These are phyloP conservation scores for Oenanthe javanica DNA, from an alignment of 140 eudicot species.

Conservation along the genomic window DNA sequence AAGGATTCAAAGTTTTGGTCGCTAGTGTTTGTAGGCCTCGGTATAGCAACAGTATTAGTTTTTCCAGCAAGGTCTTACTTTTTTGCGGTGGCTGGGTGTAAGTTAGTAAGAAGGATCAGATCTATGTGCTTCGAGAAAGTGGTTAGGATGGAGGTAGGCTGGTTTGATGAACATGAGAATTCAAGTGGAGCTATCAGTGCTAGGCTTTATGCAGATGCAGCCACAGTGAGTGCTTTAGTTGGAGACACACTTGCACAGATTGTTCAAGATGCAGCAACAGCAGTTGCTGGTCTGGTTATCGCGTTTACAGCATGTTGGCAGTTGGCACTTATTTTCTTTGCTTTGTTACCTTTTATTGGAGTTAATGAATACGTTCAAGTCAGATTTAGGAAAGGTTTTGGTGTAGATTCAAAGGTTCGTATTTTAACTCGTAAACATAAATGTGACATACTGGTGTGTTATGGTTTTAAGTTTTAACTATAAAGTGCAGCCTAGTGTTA, in stretches of 20 bases:
- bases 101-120: conserved; percentile 19
- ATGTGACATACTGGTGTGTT: background rate
- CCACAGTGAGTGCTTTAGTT: conserved; percentile 20
- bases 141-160: conserved; percentile 28
- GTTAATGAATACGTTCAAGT: conserved; percentile 17
- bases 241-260: conserved; percentile 25
- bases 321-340: conserved; percentile 21
- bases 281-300: conserved; percentile 18
- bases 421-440: background rate
- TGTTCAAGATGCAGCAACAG: conserved; percentile 18
- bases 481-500: no score
- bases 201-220: conserved; percentile 29
- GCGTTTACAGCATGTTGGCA: conserved; percentile 30
- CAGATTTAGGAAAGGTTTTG: conserved; percentile 21
- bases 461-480: background rate
- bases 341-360: conserved; percentile 16
- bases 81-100: conserved; percentile 26
- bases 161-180: conserved; percentile 29
- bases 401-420: conserved; percentile 26
- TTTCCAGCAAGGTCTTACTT: conserved; percentile 13
- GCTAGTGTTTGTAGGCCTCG: conserved; percentile 20
- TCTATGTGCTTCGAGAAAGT: conserved; percentile 27
- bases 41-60: conserved; percentile 1
- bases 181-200: conserved; percentile 31
- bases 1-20: conserved; percentile 14